phyloP scores from a whole-genome alignment of 2,329 filamentous ascomycete genomes.

The Ceratocystis diversiconidia region DNA sequence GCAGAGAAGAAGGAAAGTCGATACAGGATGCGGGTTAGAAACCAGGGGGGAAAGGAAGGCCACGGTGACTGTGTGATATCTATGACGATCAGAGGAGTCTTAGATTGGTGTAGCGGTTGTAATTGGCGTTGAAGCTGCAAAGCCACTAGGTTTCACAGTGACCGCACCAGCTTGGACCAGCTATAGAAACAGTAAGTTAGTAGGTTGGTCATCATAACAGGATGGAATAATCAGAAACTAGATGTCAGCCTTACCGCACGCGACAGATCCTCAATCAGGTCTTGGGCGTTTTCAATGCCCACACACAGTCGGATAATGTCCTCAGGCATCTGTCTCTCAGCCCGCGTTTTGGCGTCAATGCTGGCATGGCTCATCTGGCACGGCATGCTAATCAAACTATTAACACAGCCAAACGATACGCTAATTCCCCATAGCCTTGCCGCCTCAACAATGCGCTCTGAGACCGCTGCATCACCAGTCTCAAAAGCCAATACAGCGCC shows the following conservation, averaged over 20 bases:
- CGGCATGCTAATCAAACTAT: constrained; percentile 97
- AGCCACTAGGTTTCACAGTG: constrained; percentile 43
- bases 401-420: constrained; percentile 95
- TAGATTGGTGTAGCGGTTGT: constrained; percentile 14
- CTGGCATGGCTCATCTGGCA: constrained; percentile 99
- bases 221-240: not conserved
- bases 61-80: not conserved
- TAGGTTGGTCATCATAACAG: not conserved
- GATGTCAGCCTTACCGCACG: constrained; percentile 58
- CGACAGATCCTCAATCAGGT: constrained; percentile 83
- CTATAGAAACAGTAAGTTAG: constrained; percentile 31
- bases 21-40: not conserved
- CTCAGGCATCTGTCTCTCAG: constrained; percentile 84
- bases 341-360: constrained; percentile 86
- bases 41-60: constrained; percentile 1
- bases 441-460: constrained; percentile 86
- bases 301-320: constrained; percentile 93
- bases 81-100: not conserved
- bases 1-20: constrained; percentile 1
- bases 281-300: constrained; percentile 84
- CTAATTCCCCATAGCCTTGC: constrained; percentile 87
- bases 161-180: constrained; percentile 92
- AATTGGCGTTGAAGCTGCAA: constrained; percentile 15
- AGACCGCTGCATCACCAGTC: constrained; percentile 71
- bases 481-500: constrained; percentile 94